Percentiles rank a stretch among this genome's conserved stretches.
These are phyloP conservation scores for Diaporthe velutina DNA, from an alignment of 2,329 filamentous ascomycete genomes.

Conservation along the genomic window DNA sequence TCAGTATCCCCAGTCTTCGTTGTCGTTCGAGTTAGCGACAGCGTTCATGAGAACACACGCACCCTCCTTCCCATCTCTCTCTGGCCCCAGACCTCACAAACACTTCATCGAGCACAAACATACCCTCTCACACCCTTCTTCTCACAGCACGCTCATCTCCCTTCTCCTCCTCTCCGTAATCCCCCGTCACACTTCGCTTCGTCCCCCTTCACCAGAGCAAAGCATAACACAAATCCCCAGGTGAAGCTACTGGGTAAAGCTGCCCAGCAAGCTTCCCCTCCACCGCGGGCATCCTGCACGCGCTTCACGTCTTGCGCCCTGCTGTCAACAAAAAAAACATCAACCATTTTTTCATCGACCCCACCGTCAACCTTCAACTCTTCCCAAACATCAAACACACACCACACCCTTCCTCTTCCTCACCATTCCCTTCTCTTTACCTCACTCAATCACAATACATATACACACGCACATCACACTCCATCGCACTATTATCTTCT, in stretches of 20 bases:
- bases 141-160: too few species aligned
- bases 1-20: too few species aligned
- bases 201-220: not conserved
- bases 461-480: not conserved
- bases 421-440: not conserved
- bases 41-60: not conserved
- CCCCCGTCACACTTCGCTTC: not conserved
- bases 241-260: not conserved
- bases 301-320: not conserved
- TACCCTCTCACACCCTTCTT: too few species aligned
- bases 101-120: too few species aligned
- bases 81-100: not conserved
- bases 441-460: too few species aligned
- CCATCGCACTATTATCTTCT: not conserved
- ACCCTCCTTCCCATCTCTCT: not conserved
- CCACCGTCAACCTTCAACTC: not conserved
- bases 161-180: not conserved
- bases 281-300: not conserved
- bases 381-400: not conserved
- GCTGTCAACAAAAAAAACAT: conserved; percentile 13
- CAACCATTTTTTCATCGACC: not conserved
- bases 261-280: not conserved
- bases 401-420: not conserved
- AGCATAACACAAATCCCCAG: not conserved
- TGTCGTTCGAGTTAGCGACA: not conserved